Conservation (phyloP, 257 asterid species). For the Ballota nigra region DNA sequence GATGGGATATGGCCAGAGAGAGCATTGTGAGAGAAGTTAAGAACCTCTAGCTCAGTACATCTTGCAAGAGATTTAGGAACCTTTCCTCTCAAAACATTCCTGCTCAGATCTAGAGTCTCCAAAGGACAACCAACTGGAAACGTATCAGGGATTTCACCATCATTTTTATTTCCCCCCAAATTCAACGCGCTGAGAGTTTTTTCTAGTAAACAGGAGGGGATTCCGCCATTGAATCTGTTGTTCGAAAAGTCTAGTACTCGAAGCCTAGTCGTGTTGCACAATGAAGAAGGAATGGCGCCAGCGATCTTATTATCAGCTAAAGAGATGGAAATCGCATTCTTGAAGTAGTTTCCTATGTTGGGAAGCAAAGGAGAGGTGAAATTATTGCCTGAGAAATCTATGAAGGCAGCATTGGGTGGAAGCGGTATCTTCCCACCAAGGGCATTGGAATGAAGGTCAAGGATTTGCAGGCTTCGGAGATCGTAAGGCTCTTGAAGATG, state of each 20-base stretch:
- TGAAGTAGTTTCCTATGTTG: conserved; percentile 22
- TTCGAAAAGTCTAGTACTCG: conserved; percentile 52
- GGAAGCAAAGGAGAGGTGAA: conserved; percentile 38
- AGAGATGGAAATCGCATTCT: conserved; percentile 32
- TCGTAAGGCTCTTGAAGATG: conserved; percentile 46
- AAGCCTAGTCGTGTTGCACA: conserved; percentile 46
- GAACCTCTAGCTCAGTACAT: conserved; percentile 39
- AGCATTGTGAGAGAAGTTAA: conserved; percentile 42
- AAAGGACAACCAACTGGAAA: conserved; percentile 35
- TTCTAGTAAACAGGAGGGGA: conserved; percentile 46
- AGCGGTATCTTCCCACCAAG: conserved; percentile 45
- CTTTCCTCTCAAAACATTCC: conserved; percentile 36
- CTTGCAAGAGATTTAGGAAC: conserved; percentile 43
- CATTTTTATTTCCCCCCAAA: conserved; percentile 45
- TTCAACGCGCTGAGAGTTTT: conserved; percentile 34
- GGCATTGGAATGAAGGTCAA: conserved; percentile 50
- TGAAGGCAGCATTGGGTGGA: conserved; percentile 17
- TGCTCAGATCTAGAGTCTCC: conserved; percentile 46
- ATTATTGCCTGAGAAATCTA: conserved; percentile 54
- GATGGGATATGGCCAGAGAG: conserved; percentile 38
- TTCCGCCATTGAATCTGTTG: conserved; percentile 39
- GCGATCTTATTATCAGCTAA: conserved; percentile 42
- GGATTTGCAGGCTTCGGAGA: conserved; percentile 25
- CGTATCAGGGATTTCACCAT: conserved; percentile 35
- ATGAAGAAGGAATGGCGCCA: conserved; percentile 48